Evolutionary conservation across 257 asterid genomes (phyloP), one percentile per base, ranked within the genome.

Genomic region (Nicotiana sylvestris): DNA sequence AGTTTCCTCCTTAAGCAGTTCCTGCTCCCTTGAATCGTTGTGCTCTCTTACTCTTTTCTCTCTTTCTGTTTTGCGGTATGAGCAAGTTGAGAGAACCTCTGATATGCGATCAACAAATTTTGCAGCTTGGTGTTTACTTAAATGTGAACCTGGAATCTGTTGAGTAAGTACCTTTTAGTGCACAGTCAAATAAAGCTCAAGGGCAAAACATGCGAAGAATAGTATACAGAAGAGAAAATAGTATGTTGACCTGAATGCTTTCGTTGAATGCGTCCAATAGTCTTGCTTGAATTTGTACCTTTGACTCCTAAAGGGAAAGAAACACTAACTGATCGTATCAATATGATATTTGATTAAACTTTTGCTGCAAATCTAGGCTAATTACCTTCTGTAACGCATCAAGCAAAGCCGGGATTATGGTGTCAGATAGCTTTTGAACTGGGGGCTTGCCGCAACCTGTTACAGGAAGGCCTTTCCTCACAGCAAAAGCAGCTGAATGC

Each of bases 211-310:
- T 25, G 29, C n/a, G 12, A 21, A 70, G 77, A 37, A 69, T 69
- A 58, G 65, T n/a, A n/a, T 21, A 46, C 61, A 11, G 37, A 46
- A 46, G 21, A 72, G 11, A 6, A 21, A 12, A 25, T 32, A 72
- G 79, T 74, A 39, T 39, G 49, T 0, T 49, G 12, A 79, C 82
- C 82, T 79, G 82, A 21, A 79, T 46, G 72, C 56, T 32, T 60
- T 58, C 25, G 27, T 78, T 78, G 70, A 78, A 37, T 7, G 60
- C 82, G 43, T 79, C 72, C 60, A 79, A 60, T 60, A 79, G 12
- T 57, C 32, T 79, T 46, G 37, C 60, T 35, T 57, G 82, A 58
- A 79, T 37, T 29, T 79, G 67, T 37, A 79, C 10, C 57, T 10
- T 79, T 61, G 72, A 46, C 37, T 60, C 69, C 82, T 78, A 78